Conservation (phyloP, 768 basidiomycete species). For the Suillus hirtellus region DNA sequence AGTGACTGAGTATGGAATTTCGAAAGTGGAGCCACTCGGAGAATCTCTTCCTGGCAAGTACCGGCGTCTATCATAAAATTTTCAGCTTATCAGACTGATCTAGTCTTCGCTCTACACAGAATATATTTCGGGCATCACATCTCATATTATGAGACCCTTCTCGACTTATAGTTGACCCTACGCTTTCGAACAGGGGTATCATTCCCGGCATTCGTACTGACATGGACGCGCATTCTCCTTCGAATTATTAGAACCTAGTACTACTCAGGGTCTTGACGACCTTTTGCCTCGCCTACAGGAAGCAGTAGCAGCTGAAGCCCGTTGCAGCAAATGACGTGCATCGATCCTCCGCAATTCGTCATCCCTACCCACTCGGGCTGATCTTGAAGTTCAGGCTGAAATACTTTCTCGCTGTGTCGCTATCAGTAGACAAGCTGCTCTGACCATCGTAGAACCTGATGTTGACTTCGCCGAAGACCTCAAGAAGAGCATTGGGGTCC, state of each 20-base stretch:
- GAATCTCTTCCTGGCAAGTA: slow-evolving; percentile 40
- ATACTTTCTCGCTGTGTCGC: slow-evolving; percentile 49
- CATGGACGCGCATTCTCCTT: slow-evolving; percentile 47
- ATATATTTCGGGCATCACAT: slow-evolving; percentile 51
- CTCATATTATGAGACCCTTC: slow-evolving; percentile 48
- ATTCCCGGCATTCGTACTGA: slow-evolving; percentile 53
- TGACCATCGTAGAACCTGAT: slow-evolving; percentile 55
- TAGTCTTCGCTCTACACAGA: slow-evolving; percentile 29
- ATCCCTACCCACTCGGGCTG: slow-evolving; percentile 41
- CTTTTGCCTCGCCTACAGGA: slow-evolving; percentile 43
- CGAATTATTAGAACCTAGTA: slow-evolving; percentile 44
- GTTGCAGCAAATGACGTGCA: slow-evolving; percentile 55
- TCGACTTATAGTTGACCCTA: slow-evolving; percentile 47
- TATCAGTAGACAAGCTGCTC: slow-evolving; percentile 50
- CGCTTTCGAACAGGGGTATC: slow-evolving; percentile 45
- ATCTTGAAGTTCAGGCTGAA: slow-evolving; percentile 47
- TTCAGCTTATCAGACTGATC: not conserved
- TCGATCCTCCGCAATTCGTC: slow-evolving; percentile 46
- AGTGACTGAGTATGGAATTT: not conserved
- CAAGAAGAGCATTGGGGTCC: slow-evolving; percentile 45
- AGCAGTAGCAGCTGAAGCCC: slow-evolving; percentile 44
- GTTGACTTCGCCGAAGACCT: slow-evolving; percentile 49
- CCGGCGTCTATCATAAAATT: not conserved
- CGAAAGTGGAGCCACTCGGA: slow-evolving; percentile 15
- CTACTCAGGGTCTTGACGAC: slow-evolving; percentile 51